Conservation (phyloP, 2,329 filamentous ascomycete genomes). For the Ophiocordyceps polyrhachis-furcata region DNA sequence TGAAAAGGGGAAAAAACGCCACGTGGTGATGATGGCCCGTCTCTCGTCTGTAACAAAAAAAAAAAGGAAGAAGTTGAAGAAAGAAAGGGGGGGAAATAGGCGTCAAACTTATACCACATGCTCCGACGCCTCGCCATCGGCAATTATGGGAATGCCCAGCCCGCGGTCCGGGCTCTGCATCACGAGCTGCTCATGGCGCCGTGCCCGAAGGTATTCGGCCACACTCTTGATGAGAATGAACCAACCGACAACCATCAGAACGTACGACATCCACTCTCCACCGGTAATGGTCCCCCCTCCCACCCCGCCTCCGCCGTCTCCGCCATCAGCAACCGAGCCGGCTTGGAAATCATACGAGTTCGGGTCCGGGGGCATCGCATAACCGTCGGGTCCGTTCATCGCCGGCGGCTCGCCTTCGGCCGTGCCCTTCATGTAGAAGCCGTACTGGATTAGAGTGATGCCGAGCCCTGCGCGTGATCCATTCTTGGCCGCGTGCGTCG, state of each 20-base stretch:
- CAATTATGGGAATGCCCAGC: conserved; percentile 67
- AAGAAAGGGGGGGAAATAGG: neutral
- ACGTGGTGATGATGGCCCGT: neutral
- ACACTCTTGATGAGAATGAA: conserved; percentile 92
- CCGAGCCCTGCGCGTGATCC: conserved; percentile 87
- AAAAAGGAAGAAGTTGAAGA: neutral
- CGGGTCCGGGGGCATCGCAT: conserved; percentile 61
- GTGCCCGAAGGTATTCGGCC: conserved; percentile 72
- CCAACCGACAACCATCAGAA: conserved; percentile 94
- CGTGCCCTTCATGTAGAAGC: conserved; percentile 76
- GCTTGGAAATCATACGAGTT: conserved; percentile 83
- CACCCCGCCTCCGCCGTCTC: conserved; percentile 24
- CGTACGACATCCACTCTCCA: conserved; percentile 78
- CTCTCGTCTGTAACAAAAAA: neutral
- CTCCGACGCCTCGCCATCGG: conserved; percentile 65
- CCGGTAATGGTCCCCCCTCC: conserved; percentile 41
- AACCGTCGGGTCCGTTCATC: conserved; percentile 34
- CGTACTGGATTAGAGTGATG: conserved; percentile 89
- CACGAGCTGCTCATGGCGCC: conserved; percentile 82
- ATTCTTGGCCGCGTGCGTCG: conserved; percentile 94
- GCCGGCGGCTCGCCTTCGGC: conserved; percentile 22
- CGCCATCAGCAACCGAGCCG: conserved; percentile 36
- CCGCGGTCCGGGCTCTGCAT: conserved; percentile 84
- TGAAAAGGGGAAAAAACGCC: neutral
- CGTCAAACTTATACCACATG: conserved; percentile 40